phyloP scores from a whole-genome alignment of 345 rosid genomes.

The Erysimum cheiranthoides region DNA sequence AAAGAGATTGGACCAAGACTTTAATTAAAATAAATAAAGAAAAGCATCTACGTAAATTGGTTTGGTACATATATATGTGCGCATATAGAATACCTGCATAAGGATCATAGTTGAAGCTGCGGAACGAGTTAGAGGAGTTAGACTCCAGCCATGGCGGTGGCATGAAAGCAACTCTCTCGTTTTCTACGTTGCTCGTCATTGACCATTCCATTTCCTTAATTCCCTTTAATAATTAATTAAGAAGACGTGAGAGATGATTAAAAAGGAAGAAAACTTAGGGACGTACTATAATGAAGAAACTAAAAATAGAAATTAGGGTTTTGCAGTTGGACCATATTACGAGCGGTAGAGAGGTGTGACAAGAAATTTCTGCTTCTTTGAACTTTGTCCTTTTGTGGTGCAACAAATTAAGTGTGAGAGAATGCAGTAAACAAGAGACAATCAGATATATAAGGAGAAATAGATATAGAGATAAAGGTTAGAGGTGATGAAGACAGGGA shows the following conservation, averaged over 20 bases:
- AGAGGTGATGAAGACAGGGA: background rate
- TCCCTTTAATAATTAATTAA: background rate
- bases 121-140: constrained; percentile 57
- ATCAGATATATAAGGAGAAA: background rate
- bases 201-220: constrained; percentile 18
- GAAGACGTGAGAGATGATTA: background rate
- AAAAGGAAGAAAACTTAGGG: background rate
- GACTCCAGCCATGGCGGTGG: constrained; percentile 1
- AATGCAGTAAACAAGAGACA: constrained; percentile 27
- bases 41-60: background rate
- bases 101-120: constrained; percentile 58
- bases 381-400: constrained; percentile 44
- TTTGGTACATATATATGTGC: constrained; percentile 9
- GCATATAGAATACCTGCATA: constrained; percentile 48
- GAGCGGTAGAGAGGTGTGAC: constrained; percentile 32
- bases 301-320: constrained; percentile 18
- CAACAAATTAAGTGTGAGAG: constrained; percentile 44
- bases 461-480: constrained; percentile 16
- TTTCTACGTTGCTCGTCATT: constrained; percentile 1
- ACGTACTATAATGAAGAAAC: background rate
- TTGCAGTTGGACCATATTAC: constrained; percentile 40
- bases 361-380: constrained; percentile 8
- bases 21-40: background rate
- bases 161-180: constrained; percentile 7
- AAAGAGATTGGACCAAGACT: background rate